A percentile compares a stretch with the other conserved stretches of the same genome.
phyloP scores from a whole-genome alignment of 768 basidiomycete genomes.

The Termitomyces sp. region DNA sequence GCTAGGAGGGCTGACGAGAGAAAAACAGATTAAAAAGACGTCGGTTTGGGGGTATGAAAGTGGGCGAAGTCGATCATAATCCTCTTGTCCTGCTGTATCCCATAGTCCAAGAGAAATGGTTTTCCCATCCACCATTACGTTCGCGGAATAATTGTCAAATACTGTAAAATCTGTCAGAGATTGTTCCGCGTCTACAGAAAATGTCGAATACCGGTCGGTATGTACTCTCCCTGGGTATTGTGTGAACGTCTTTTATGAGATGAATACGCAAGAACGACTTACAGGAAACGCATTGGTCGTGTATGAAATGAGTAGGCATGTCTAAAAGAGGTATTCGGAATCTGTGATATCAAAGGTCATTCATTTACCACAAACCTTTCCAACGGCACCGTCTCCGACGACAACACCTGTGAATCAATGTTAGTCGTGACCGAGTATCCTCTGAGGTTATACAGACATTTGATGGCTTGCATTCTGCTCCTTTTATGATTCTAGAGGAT shows the following conservation, averaged over 20 bases:
- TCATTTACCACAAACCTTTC: slow-evolving; percentile 65
- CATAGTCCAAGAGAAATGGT: slow-evolving; percentile 97
- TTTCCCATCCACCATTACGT: slow-evolving; percentile 98
- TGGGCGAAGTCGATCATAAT: slow-evolving; percentile 96
- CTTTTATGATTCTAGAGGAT: slow-evolving; percentile 22
- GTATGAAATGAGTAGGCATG: slow-evolving; percentile 98
- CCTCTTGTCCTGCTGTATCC: slow-evolving; percentile 99
- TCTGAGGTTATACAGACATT: slow-evolving; percentile 54
- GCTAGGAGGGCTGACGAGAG: slow-evolving; percentile 94
- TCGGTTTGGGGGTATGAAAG: slow-evolving; percentile 99
- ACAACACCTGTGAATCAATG: slow-evolving; percentile 74
- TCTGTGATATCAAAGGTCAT: slow-evolving; percentile 10
- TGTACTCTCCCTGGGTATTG: slow-evolving; percentile 81
- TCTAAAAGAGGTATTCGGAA: slow-evolving; percentile 50
- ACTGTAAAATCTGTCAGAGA: slow-evolving; percentile 44
- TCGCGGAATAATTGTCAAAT: slow-evolving; percentile 98
- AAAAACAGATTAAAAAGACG: slow-evolving; percentile 99
- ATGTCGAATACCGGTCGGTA: slow-evolving; percentile 73
- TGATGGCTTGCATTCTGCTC: slow-evolving; percentile 82
- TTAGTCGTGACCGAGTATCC: slow-evolving; percentile 28
- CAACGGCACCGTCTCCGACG: slow-evolving; percentile 97
- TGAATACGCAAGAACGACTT: slow-evolving; percentile 31
- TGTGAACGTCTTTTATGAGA: slow-evolving; percentile 18
- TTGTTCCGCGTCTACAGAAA: slow-evolving; percentile 1
- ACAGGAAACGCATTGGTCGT: slow-evolving; percentile 98